These are phyloP conservation scores for Scedosporium dehoogii DNA, from an alignment of 2,329 filamentous ascomycete genomes.

Conservation along the genomic window DNA sequence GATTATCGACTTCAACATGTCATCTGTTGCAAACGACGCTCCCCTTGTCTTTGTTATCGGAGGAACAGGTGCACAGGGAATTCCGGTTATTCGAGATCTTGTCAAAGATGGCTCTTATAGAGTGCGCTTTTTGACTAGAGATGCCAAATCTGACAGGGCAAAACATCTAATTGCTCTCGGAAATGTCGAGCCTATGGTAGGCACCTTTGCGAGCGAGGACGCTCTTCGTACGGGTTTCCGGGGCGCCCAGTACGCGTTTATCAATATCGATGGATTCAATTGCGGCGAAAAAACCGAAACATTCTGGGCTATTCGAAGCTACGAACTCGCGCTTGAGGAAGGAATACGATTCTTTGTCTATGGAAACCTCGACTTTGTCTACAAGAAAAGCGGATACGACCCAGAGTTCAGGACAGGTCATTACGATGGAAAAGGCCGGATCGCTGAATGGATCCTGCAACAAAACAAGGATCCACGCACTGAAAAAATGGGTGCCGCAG, in stretches of 20 bases:
- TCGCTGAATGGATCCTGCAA: conserved; percentile 32
- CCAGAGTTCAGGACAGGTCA: conserved; percentile 35
- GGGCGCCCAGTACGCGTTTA: conserved; percentile 37
- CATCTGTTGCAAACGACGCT: no score
- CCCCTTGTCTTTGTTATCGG: conserved; percentile 28
- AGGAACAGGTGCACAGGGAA: conserved; percentile 41
- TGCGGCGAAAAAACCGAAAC: conserved; percentile 40
- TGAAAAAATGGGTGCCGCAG: conserved; percentile 20
- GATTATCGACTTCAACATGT: no score
- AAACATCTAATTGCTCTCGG: conserved; percentile 29
- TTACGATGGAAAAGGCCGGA: conserved; percentile 35
- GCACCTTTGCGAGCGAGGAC: conserved; percentile 35
- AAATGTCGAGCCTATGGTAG: conserved; percentile 35
- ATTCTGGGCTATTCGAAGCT: conserved; percentile 34
- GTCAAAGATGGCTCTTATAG: conserved; percentile 18
- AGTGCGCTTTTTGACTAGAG: conserved; percentile 33
- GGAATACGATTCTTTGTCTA: conserved; percentile 33
- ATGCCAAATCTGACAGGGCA: conserved; percentile 29
- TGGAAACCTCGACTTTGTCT: conserved; percentile 37
- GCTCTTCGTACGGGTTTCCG: conserved; percentile 32
- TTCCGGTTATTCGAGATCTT: conserved; percentile 33
- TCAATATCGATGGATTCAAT: conserved; percentile 46
- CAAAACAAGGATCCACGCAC: conserved; percentile 20
- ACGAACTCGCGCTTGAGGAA: conserved; percentile 31
- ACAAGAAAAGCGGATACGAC: conserved; percentile 36